Evolutionary conservation across 2,329 filamentous ascomycete species (phyloP), one percentile per base, ranked within the genome.

Genomic region (Arthrobotrys megalospora): DNA sequence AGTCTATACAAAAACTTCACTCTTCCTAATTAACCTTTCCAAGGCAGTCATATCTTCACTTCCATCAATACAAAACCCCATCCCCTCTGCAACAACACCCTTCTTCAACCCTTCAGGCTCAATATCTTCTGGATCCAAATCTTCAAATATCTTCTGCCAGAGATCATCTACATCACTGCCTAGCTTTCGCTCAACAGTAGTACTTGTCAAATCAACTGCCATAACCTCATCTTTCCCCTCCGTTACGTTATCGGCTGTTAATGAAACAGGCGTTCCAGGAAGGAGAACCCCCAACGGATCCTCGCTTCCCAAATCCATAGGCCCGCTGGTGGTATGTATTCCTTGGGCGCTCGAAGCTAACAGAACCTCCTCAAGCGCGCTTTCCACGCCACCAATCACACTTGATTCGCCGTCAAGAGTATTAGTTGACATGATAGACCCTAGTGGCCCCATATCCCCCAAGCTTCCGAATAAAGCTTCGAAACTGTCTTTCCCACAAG

Each of bases 81-180:
- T 41, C 1, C n/a, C 50, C 2, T 73, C 69, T 4, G 45, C 1
- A 1, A 12, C 58, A 21, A 47, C 2, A 12, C 34, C 36, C 19
- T 76, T 45, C 45, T 65, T 32, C 8, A 50, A n/a, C 0, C 55
- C 50, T 32, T 76, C 72, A 8, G 72, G 65, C 36, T 76, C 72
- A 6, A 69, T 69, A 50, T 76, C 72, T 50, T 64, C 65, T 12
- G 72, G 72, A 19, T 76, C 72, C 19, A 76, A 60, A 58, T 76
- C 72, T 16, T 76, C 72, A 36, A 76, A 76, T 11, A 76, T 76
- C 72, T 70, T 76, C 16, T 76, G 64, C 72, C 72, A 76, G 10
- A 76, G 52, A n/a, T 76, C 72, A 19, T 76, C 72, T 6, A 76
- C 65, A 10, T 70, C 65, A 32, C 21, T 58, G 2, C 14, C 71